These are phyloP conservation scores for Flaveria trinervia DNA, from an alignment of 129 eudicot genomes.

Conservation along the genomic window DNA sequence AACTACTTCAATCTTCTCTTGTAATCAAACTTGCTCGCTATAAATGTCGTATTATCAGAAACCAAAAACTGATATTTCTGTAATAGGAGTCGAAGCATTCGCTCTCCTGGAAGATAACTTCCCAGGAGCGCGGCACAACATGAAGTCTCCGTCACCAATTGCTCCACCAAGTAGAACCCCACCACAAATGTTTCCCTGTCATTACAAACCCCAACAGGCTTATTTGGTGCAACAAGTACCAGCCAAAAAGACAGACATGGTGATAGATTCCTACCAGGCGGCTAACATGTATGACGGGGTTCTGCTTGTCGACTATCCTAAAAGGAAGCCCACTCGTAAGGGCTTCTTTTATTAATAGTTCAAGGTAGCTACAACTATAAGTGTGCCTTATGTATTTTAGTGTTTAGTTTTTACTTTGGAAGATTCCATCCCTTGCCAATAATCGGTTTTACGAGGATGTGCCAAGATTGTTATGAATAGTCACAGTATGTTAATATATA, in stretches of 20 bases:
- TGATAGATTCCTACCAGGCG: conserved; percentile 31
- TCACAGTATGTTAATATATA: neutral
- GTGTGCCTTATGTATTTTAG: neutral
- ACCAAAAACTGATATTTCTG: conserved; percentile 13
- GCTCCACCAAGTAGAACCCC: conserved; percentile 11
- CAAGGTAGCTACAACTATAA: conserved; percentile 1
- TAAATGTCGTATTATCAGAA: too few species aligned
- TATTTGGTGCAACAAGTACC: conserved; percentile 27
- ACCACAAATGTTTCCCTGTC: neutral
- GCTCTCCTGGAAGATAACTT: conserved; percentile 33
- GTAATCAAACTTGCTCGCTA: too few species aligned
- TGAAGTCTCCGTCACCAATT: conserved; percentile 2
- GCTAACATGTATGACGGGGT: conserved; percentile 42
- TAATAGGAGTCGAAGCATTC: conserved; percentile 34
- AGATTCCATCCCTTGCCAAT: conserved; percentile 16
- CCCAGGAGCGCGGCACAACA: neutral
- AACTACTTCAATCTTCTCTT: too few species aligned
- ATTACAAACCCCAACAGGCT: conserved; percentile 31
- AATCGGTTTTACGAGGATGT: conserved; percentile 16
- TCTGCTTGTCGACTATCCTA: conserved; percentile 17
- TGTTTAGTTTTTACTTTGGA: neutral
- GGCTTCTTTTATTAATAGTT: conserved; percentile 21
- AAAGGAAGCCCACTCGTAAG: conserved; percentile 28
- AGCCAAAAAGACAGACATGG: conserved; percentile 7
- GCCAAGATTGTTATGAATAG: conserved; percentile 1